A percentile compares a stretch with the other conserved stretches of the same genome.
phyloP scores from a whole-genome alignment of 371 early-diverging fungal genomes.

The Mucor saturninus region DNA sequence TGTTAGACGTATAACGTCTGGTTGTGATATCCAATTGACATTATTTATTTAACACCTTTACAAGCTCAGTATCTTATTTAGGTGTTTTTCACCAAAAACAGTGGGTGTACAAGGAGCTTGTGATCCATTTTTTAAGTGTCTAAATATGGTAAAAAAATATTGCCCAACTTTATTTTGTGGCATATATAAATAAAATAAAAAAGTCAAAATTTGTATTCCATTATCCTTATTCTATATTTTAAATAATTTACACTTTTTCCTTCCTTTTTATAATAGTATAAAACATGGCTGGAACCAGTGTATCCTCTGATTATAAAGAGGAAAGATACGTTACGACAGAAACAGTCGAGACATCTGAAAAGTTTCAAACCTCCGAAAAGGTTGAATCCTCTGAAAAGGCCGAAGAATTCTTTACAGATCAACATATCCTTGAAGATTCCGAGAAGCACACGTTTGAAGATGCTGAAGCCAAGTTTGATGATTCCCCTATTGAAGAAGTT shows the following conservation, averaged over 20 bases:
- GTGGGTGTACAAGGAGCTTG: neutral
- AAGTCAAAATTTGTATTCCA: neutral
- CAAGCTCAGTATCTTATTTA: slow-evolving; percentile 16
- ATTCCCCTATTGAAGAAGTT: slow-evolving; percentile 80
- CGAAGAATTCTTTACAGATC: slow-evolving; percentile 3
- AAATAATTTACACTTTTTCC: neutral
- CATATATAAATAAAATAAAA: slow-evolving; percentile 2
- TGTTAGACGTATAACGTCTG: too few species aligned
- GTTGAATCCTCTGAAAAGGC: slow-evolving; percentile 7
- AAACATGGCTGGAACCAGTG: slow-evolving; percentile 23
- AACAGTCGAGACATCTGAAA: slow-evolving; percentile 9
- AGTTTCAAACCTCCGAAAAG: slow-evolving; percentile 7
- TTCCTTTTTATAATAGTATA: slow-evolving; percentile 7
- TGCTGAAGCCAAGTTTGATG: slow-evolving; percentile 25
- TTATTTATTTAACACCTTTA: neutral
- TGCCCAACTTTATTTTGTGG: neutral
- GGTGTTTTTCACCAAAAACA: slow-evolving; percentile 27
- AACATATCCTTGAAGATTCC: neutral
- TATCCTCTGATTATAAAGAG: slow-evolving; percentile 17
- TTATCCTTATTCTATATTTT: slow-evolving; percentile 3
- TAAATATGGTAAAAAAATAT: neutral
- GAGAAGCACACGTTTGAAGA: neutral
- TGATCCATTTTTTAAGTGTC: neutral
- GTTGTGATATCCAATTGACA: too few species aligned
- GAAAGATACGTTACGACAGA: slow-evolving; percentile 22